These are phyloP conservation scores for Tilletia setariae DNA, from an alignment of 1,284 basidiomycete species.

Conservation along the genomic window DNA sequence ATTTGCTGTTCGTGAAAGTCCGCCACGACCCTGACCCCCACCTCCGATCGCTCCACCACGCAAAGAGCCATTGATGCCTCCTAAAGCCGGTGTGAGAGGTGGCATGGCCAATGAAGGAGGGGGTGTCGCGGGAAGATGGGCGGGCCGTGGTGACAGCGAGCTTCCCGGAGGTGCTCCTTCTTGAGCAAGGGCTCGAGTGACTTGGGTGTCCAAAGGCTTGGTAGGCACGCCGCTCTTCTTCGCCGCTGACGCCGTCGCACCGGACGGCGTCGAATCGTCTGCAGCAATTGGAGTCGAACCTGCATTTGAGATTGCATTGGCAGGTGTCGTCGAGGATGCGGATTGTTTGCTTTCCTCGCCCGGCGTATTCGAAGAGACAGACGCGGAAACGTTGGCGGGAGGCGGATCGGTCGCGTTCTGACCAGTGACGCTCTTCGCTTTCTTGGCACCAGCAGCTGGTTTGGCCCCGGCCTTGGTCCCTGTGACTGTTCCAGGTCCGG, in stretches of 20 bases:
- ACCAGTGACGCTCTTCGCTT: no score
- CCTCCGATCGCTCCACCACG: background rate
- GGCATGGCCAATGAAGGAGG: background rate
- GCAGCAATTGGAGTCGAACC: background rate
- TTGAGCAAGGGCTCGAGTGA: background rate
- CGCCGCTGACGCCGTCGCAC: background rate
- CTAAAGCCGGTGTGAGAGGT: background rate
- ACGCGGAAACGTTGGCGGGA: no score
- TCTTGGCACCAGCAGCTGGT: no score
- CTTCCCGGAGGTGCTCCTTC: background rate
- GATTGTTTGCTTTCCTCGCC: background rate
- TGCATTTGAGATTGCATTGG: background rate
- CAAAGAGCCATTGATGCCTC: background rate
- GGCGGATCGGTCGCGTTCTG: no score
- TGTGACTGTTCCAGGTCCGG: no score
- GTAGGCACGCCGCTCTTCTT: background rate
- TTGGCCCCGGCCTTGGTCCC: no score
- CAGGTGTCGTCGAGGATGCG: background rate
- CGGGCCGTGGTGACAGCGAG: background rate
- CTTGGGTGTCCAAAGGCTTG: background rate
- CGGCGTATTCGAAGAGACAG: no score
- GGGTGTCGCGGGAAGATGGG: slow-evolving; percentile 4
- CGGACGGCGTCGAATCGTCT: background rate
- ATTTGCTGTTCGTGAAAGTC: background rate
- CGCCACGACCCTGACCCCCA: background rate